These are phyloP conservation scores for Penicillium digitatum DNA, from an alignment of 2,329 filamentous ascomycete species.

Conservation along the genomic window DNA sequence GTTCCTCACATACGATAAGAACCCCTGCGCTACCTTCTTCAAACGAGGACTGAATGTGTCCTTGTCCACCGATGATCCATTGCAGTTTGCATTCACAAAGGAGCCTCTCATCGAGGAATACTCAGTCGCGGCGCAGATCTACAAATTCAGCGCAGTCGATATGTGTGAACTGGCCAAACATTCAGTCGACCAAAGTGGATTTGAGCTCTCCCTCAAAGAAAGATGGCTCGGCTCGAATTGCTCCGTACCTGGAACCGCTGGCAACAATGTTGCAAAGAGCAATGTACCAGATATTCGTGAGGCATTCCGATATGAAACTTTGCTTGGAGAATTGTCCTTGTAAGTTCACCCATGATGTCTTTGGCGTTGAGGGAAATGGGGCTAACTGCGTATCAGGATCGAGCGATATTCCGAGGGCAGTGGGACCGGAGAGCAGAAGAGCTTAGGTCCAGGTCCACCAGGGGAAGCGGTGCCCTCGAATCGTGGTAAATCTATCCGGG, in stretches of 20 bases:
- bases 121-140: conserved; percentile 95
- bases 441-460: conserved; percentile 13
- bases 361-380: neutral
- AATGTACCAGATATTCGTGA: conserved; percentile 93
- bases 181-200: conserved; percentile 90
- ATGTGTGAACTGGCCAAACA: conserved; percentile 99
- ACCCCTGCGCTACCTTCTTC: conserved; percentile 95
- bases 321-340: conserved; percentile 80
- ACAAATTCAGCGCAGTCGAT: conserved; percentile 92
- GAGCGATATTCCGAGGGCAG: conserved; percentile 27
- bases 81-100: conserved; percentile 98
- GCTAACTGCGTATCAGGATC: conserved; percentile 19
- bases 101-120: conserved; percentile 98
- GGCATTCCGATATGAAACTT: conserved; percentile 81
- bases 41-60: conserved; percentile 92
- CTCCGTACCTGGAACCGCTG: conserved; percentile 70
- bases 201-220: conserved; percentile 82
- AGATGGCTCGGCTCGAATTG: conserved; percentile 84
- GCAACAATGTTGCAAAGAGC: conserved; percentile 91
- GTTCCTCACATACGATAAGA: conserved; percentile 93
- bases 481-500: conserved; percentile 4
- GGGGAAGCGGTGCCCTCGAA: neutral
- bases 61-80: conserved; percentile 89
- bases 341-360: conserved; percentile 42
- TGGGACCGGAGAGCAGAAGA: conserved; percentile 22